Base-by-base conservation (phyloP, 306 rosid species). In the Benincasa hispida region DNA sequence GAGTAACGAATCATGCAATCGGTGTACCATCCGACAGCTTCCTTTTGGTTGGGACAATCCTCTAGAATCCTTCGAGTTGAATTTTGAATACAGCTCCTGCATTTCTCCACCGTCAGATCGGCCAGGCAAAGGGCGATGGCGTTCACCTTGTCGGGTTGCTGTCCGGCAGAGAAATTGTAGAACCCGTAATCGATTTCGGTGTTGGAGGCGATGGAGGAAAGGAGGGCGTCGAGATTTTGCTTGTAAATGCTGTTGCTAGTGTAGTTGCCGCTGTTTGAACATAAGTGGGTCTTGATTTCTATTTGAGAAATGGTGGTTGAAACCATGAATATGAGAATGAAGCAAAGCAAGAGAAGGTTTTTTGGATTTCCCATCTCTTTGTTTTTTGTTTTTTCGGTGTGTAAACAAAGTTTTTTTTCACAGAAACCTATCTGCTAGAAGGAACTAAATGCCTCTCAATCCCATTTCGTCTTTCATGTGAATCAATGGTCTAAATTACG, bases 1-100 rank as follows among this genome's bases (percentile, higher is more conserved):
- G 84, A 58, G 60, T 81, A 81, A 30, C 82, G 82, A 41, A 84
- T 5, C 65, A 51, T 74, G 19, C 87, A 81, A n/a, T 41, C 1
- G 1, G 21, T 53, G 53, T 41, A 78, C 80, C 80, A 78, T n/a
- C 74, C 76, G 3, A 81, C 48, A 10, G 84, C 82, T 62, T 78
- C 87, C 76, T 53, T 81, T 41, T 77, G 41, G 21, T 57, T 18
- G 10, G 76, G 81, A 63, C 87, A 84, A 24, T 0, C 10, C 27
- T 19, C 17, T 3, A 70, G n/a, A 47, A 70, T 70, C 24, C 54
- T 47, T 3, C 35, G 56, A 5, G 57, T 70, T 6, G 76, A 47
- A 8, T 8, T 51, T 2, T 0, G 5, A 41, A 70, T 4, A 47
- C 76, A 70, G 3, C 25, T 45, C 41, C 56, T 4, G 76, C 76